Percentiles rank a stretch among this genome's conserved stretches.
Conservation (phyloP, 176 grass and related monocot species). For the Pontederia crassipes region DNA sequence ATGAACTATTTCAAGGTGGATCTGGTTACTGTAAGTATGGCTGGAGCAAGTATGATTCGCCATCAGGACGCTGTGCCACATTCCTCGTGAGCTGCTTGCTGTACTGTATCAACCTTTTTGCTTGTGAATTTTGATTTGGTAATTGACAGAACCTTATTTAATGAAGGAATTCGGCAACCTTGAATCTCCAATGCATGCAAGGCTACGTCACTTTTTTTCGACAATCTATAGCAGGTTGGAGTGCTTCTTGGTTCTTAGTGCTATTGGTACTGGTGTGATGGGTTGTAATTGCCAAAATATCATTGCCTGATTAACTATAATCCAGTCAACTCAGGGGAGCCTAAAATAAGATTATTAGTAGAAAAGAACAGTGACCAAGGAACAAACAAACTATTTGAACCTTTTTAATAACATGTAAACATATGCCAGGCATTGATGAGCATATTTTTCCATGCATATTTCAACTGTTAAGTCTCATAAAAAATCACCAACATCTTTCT, state of each 20-base stretch:
- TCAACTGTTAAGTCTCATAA: no score
- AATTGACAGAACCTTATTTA: no score
- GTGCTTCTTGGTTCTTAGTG: background rate
- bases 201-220: conserved; percentile 76
- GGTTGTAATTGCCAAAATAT: background rate
- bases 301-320: no score
- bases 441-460: no score
- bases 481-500: no score
- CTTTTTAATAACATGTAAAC: no score
- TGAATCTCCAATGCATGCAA: conserved; percentile 86
- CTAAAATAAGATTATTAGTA: no score
- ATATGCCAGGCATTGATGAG: no score
- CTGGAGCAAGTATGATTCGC: conserved; percentile 92
- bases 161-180: conserved; percentile 95
- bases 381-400: no score
- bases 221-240: conserved; percentile 72
- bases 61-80: conserved; percentile 79
- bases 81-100: conserved; percentile 46
- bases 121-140: background rate
- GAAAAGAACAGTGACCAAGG: no score
- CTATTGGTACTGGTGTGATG: background rate
- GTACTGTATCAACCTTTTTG: background rate
- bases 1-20: conserved; percentile 51
- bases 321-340: no score
- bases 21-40: conserved; percentile 98